These are phyloP conservation scores for Ammopiptanthus mongolicus DNA, from an alignment of 306 rosid genomes.

Conservation along the genomic window DNA sequence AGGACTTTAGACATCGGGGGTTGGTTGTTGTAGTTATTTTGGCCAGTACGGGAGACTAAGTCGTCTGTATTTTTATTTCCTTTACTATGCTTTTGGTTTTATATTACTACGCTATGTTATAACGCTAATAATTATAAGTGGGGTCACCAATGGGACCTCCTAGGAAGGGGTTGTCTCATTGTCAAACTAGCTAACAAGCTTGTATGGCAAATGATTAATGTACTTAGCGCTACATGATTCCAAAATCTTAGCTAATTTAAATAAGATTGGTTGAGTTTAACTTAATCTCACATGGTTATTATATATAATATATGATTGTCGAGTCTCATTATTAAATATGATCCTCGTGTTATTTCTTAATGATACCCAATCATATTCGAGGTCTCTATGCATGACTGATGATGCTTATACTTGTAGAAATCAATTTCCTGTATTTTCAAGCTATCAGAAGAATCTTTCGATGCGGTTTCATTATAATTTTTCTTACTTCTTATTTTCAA, in stretches of 20 bases:
- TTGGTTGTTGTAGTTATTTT: too few species aligned
- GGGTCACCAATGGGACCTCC: too few species aligned
- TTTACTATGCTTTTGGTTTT: too few species aligned
- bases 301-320: background rate
- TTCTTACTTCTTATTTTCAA: background rate
- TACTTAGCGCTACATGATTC: background rate
- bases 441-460: slow-evolving; percentile 63
- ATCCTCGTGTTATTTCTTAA: slow-evolving; percentile 19
- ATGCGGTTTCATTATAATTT: slow-evolving; percentile 16
- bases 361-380: slow-evolving; percentile 45
- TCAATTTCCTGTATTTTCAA: slow-evolving; percentile 77
- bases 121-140: too few species aligned
- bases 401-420: slow-evolving; percentile 84
- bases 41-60: too few species aligned
- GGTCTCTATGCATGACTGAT: slow-evolving; percentile 31
- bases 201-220: background rate
- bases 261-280: background rate
- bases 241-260: background rate
- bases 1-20: too few species aligned
- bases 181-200: background rate
- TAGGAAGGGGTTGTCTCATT: too few species aligned
- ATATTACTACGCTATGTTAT: too few species aligned
- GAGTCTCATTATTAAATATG: slow-evolving; percentile 1
- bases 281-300: background rate
- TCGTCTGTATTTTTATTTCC: too few species aligned